Conservation (phyloP, 129 eudicot genomes). For the Flaveria robusta region DNA sequence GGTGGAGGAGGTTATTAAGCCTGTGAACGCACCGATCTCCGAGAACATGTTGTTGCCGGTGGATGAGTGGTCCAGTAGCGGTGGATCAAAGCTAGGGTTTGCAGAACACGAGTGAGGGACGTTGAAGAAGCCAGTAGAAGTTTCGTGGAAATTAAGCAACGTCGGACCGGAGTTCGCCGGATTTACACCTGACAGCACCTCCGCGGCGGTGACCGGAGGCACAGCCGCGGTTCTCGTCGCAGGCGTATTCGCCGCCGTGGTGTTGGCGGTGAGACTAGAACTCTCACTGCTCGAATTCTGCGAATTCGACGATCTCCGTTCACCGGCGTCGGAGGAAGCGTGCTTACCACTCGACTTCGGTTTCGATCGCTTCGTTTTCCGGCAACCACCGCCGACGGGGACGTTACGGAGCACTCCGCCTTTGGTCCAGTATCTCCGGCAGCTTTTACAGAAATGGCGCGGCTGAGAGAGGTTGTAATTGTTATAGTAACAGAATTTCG, state of each 20-base stretch:
- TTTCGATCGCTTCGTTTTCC: conserved; percentile 67
- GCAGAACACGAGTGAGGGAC: conserved; percentile 21
- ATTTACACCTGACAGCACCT: conserved; percentile 30
- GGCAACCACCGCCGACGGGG: conserved; percentile 89
- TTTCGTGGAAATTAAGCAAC: conserved; percentile 36
- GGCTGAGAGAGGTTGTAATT: conserved; percentile 87
- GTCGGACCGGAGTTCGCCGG: conserved; percentile 32
- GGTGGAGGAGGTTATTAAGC: conserved; percentile 51
- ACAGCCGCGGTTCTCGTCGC: conserved; percentile 9
- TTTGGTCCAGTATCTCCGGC: conserved; percentile 90
- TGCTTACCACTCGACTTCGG: conserved; percentile 23
- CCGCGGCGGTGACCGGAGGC: conserved; percentile 29
- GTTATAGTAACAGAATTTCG: conserved; percentile 85
- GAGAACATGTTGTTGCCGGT: conserved; percentile 43
- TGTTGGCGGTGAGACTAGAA: conserved; percentile 60
- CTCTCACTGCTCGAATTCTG: conserved; percentile 72
- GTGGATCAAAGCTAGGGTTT: conserved; percentile 41
- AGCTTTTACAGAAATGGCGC: conserved; percentile 82
- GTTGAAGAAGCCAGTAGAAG: conserved; percentile 21
- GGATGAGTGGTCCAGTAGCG: conserved; percentile 37
- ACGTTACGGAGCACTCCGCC: conserved; percentile 92
- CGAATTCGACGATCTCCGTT: conserved; percentile 41
- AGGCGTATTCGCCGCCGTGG: conserved; percentile 34
- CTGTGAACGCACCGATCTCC: conserved; percentile 53
- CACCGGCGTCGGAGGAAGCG: conserved; percentile 30